Conservation (phyloP, 1,284 basidiomycete species). For the Caloboletus firmus region DNA sequence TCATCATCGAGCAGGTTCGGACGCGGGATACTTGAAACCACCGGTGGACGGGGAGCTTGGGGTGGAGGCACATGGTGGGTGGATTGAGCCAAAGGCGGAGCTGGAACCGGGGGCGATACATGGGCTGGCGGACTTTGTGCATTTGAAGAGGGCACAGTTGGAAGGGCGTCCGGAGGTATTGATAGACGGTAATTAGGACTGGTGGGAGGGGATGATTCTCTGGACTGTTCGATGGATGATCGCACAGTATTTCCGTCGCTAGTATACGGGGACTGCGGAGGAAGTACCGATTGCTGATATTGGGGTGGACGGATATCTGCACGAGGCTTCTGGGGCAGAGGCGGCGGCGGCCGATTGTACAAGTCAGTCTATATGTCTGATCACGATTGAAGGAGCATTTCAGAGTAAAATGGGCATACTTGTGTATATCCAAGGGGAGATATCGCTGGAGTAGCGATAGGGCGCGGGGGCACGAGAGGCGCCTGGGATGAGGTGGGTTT, state of each 20-base stretch:
- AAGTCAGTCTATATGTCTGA: constrained; percentile 31
- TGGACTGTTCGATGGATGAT: constrained; percentile 26
- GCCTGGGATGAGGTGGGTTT: constrained; percentile 40
- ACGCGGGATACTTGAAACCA: constrained; percentile 31
- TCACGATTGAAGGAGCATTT: constrained; percentile 9
- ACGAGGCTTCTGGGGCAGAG: constrained; percentile 36
- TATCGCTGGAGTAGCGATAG: constrained; percentile 8
- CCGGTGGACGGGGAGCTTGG: constrained; percentile 23
- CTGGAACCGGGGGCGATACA: constrained; percentile 14
- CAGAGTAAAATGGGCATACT: constrained; percentile 16
- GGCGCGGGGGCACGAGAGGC: constrained; percentile 18
- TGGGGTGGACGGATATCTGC: constrained; percentile 31
- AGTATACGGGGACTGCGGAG: constrained; percentile 12
- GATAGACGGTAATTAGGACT: constrained; percentile 34
- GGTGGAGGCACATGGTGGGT: constrained; percentile 21
- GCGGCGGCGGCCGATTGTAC: constrained; percentile 41
- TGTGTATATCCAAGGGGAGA: constrained; percentile 16
- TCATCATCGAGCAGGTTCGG: constrained; percentile 57
- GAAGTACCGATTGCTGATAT: constrained; percentile 28
- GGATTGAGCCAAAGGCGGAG: constrained; percentile 15
- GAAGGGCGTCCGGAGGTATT: constrained; percentile 19
- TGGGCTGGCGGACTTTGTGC: constrained; percentile 20
- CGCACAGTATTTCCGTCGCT: constrained; percentile 23
- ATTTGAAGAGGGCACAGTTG: constrained; percentile 20
- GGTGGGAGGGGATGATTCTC: constrained; percentile 24